Evolutionary conservation across 441 rosid genomes (phyloP).

Genomic region (Omphalea diandra): DNA sequence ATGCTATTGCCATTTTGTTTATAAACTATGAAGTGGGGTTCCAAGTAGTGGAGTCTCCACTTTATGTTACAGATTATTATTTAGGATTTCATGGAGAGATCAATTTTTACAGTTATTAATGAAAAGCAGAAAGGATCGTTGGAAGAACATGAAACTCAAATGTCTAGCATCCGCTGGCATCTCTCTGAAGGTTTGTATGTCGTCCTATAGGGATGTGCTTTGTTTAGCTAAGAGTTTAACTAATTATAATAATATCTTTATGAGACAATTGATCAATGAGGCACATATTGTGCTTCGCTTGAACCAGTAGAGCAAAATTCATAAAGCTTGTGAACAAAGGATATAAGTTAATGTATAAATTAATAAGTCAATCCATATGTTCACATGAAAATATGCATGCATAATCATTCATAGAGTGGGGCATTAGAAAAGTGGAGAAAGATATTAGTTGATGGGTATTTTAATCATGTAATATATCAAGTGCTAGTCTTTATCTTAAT

Average conservation of each 20-base stretch:
- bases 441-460: not conserved
- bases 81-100: constrained; percentile 29
- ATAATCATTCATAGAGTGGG: no score
- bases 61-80: constrained; percentile 11
- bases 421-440: not conserved
- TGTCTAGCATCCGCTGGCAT: constrained; percentile 88
- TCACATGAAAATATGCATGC: not conserved
- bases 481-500: constrained; percentile 4
- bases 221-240: not conserved
- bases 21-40: not conserved
- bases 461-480: not conserved
- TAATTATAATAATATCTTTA: not conserved
- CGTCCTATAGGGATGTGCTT: not conserved
- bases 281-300: not conserved
- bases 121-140: constrained; percentile 67
- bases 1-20: not conserved
- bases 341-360: not conserved
- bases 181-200: constrained; percentile 63
- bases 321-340: not conserved
- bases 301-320: not conserved
- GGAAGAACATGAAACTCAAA: constrained; percentile 75
- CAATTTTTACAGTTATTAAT: constrained; percentile 67
- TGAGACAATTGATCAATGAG: not conserved
- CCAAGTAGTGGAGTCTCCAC: constrained; percentile 8
- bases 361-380: not conserved